Base-by-base conservation (phyloP, 2,329 filamentous ascomycete species). In the Colletotrichum destructivum region DNA sequence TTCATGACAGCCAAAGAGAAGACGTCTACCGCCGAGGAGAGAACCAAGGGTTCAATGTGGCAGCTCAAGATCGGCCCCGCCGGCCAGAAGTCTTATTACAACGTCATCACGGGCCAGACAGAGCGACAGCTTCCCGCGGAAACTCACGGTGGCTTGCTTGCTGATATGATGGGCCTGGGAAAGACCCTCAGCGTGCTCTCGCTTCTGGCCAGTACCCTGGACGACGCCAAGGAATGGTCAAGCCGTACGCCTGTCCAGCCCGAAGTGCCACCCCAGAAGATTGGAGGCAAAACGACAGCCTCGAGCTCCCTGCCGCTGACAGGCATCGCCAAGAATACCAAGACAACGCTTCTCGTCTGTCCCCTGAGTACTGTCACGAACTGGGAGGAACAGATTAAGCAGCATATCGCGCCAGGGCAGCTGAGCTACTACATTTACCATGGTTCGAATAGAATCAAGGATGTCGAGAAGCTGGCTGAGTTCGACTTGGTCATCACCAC, bases 401-500 rank as follows among this genome's bases (percentile, higher is more conserved):
- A 93, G 70, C 96, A 99, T 80, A 85, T 97, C 56, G 86, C 88
- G 61, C 86, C 89, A 0, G 88, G 86, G 0, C 83, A 88, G 9
- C 79, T 98, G 21, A 91, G 85, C 1, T 94, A 90, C 77, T 94
- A 96, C 79, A 89, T 96, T 66, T 98, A 98, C 75, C 96, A 99
- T 79, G 96, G 96, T 3, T 85, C 90, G 0, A 92, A 90, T 75
- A 90, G 96, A 8, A 91, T 89, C 73, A 93, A 91, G 72, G 90
- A 95, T 74, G 82, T 90, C 0, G 85, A 88, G 8, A 88, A 90
- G 75, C 88, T 99, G 18, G 88, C 92, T 0, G 84, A 91, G 44
- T 94, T 91, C 76, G 95, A 98, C 78, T 82, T 98, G 9, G 90
- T 99, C 51, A 92, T 99, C 69, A 98, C 96, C 0, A 98, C 96